A percentile compares a stretch with the other conserved stretches of the same genome.
These are phyloP conservation scores for Trichoderma lentiforme DNA, from an alignment of 2,329 filamentous ascomycete genomes.

Conservation along the genomic window DNA sequence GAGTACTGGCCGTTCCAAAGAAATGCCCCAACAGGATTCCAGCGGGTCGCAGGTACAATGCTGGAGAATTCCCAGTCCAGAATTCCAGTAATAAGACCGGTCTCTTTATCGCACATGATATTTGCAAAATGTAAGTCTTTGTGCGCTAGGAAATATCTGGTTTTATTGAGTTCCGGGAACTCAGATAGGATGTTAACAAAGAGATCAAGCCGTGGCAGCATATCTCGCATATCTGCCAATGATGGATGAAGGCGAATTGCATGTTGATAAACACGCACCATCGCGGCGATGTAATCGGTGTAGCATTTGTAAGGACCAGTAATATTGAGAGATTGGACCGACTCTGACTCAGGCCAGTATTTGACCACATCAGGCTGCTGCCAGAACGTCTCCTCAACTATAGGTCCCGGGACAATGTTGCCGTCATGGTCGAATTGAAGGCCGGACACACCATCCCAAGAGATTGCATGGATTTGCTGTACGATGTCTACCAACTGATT, in stretches of 20 bases:
- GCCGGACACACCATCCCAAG: background rate
- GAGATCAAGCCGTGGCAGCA: constrained; percentile 24
- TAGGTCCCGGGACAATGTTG: constrained; percentile 23
- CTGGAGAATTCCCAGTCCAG: background rate
- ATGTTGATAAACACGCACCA: constrained; percentile 28
- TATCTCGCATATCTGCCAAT: constrained; percentile 28
- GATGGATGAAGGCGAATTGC: constrained; percentile 27
- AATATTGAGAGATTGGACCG: constrained; percentile 28
- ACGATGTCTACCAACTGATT: background rate
- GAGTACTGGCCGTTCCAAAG: constrained; percentile 31
- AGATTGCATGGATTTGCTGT: background rate
- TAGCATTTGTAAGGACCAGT: constrained; percentile 28
- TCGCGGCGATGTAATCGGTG: constrained; percentile 26
- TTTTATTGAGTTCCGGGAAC: background rate
- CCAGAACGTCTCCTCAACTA: constrained; percentile 39
- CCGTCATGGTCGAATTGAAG: constrained; percentile 17
- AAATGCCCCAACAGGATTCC: constrained; percentile 36
- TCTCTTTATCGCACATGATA: background rate
- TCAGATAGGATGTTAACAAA: background rate
- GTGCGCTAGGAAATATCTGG: background rate
- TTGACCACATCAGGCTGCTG: constrained; percentile 29
- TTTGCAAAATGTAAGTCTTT: background rate
- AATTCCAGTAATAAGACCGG: background rate
- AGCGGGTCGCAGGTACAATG: constrained; percentile 24
- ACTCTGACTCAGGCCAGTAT: constrained; percentile 27